Evolutionary conservation across 2,329 filamentous ascomycete species (phyloP).

Genomic region (Colletotrichum incanum): DNA sequence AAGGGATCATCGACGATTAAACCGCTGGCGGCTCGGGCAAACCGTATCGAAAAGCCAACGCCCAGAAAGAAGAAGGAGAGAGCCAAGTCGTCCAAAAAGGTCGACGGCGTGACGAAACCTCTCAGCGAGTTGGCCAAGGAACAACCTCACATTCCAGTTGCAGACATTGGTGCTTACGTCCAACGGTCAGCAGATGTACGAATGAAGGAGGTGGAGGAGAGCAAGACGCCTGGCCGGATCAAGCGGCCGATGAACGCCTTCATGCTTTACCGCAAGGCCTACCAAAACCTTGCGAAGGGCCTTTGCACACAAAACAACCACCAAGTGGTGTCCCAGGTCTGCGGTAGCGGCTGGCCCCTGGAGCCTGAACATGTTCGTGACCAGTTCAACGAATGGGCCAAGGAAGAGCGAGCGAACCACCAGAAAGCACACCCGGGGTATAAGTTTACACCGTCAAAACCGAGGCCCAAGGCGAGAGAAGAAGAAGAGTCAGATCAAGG

Average conservation of each 20-base stretch:
- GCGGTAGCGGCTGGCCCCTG: conserved; percentile 87
- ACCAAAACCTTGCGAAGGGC: conserved; percentile 87
- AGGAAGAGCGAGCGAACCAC: conserved; percentile 87
- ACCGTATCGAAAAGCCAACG: conserved; percentile 53
- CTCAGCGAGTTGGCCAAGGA: conserved; percentile 80
- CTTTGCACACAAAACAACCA: conserved; percentile 92
- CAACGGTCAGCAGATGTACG: conserved; percentile 78
- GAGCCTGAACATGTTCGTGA: conserved; percentile 82
- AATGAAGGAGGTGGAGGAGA: conserved; percentile 76
- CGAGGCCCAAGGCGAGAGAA: conserved; percentile 58
- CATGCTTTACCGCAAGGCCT: conserved; percentile 96
- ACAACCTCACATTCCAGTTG: conserved; percentile 73
- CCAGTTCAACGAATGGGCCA: conserved; percentile 84
- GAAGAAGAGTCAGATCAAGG: conserved; percentile 59
- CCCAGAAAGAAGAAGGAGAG: conserved; percentile 58
- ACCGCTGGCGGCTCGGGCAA: conserved; percentile 49
- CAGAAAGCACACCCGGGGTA: conserved; percentile 89
- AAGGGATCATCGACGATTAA: conserved; percentile 47
- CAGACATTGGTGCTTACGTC: conserved; percentile 87
- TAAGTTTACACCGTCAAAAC: conserved; percentile 92
- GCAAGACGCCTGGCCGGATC: conserved; percentile 81
- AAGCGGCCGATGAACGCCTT: conserved; percentile 98
- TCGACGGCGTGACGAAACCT: conserved; percentile 74
- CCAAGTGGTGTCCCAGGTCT: conserved; percentile 90
- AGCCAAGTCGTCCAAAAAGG: conserved; percentile 59